Evolutionary conservation across 2,329 filamentous ascomycete genomes (phyloP).

Genomic region (Karstenula rhodostoma): DNA sequence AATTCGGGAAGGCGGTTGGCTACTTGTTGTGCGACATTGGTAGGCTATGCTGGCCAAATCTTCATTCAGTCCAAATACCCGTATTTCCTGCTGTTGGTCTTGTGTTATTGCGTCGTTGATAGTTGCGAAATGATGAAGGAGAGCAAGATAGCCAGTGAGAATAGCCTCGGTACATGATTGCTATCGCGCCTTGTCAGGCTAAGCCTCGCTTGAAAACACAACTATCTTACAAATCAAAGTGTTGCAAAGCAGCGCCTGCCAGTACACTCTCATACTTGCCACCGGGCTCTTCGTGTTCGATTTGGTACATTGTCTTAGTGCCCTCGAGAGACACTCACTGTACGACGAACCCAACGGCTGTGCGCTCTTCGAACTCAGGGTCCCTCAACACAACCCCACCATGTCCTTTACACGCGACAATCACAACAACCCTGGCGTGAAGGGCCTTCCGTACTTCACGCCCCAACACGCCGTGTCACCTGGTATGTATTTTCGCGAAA

Average conservation of each 20-base stretch:
- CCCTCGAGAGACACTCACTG: neutral
- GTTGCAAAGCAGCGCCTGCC: neutral
- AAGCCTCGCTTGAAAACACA: neutral
- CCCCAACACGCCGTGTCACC: constrained; percentile 54
- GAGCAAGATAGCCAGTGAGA: neutral
- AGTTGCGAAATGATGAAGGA: neutral
- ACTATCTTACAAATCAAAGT: constrained; percentile 12
- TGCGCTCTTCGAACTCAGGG: neutral
- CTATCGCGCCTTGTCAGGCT: constrained; percentile 2
- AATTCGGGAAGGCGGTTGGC: constrained; percentile 73
- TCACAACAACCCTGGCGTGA: constrained; percentile 38
- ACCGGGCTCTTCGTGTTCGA: neutral
- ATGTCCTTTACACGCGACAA: constrained; percentile 43
- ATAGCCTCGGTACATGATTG: constrained; percentile 1
- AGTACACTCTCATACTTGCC: neutral
- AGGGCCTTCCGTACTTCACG: constrained; percentile 54
- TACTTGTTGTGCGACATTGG: constrained; percentile 53
- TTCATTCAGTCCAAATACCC: neutral
- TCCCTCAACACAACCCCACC: neutral
- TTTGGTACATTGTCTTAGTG: neutral
- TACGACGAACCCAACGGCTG: neutral
- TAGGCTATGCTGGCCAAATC: constrained; percentile 18
- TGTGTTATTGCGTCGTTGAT: neutral
- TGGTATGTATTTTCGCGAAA: constrained; percentile 29
- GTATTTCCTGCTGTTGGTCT: neutral